Conservation (phyloP, 1,284 basidiomycete genomes). For the Pseudozyma sp. region DNA sequence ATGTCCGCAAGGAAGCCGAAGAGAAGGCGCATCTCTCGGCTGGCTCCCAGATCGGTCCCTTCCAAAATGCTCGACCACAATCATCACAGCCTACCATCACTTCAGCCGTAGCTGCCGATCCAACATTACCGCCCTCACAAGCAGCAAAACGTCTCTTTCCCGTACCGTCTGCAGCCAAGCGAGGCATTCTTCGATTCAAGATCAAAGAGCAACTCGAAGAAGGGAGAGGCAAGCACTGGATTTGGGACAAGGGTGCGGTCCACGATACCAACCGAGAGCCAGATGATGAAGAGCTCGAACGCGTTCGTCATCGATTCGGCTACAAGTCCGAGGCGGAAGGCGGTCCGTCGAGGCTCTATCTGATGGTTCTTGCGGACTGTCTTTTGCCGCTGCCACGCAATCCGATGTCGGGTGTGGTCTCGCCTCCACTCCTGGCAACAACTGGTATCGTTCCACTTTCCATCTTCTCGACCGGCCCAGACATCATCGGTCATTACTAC, state of each 20-base stretch:
- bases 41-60: slow-evolving; percentile 35
- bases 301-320: slow-evolving; percentile 52
- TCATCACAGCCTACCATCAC: slow-evolving; percentile 59
- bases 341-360: slow-evolving; percentile 60
- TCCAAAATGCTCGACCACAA: slow-evolving; percentile 41
- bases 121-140: slow-evolving; percentile 46
- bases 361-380: slow-evolving; percentile 66
- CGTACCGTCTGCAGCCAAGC: slow-evolving; percentile 48
- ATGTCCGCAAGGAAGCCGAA: slow-evolving; percentile 26
- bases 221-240: slow-evolving; percentile 62
- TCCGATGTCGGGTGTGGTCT: slow-evolving; percentile 65
- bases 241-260: slow-evolving; percentile 65
- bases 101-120: slow-evolving; percentile 62
- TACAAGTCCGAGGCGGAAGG: slow-evolving; percentile 56
- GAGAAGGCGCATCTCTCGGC: slow-evolving; percentile 47
- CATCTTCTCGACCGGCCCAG: slow-evolving; percentile 67
- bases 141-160: slow-evolving; percentile 61
- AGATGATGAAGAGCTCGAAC: slow-evolving; percentile 60
- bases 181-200: slow-evolving; percentile 58
- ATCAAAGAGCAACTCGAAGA: slow-evolving; percentile 64
- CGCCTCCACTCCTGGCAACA: slow-evolving; percentile 65
- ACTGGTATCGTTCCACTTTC: slow-evolving; percentile 66
- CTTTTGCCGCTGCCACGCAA: slow-evolving; percentile 56
- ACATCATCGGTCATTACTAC: slow-evolving; percentile 68
- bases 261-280: slow-evolving; percentile 58